These are phyloP conservation scores for Lolium rigidum DNA, from an alignment of 176 grass and related monocot species.

Conservation along the genomic window DNA sequence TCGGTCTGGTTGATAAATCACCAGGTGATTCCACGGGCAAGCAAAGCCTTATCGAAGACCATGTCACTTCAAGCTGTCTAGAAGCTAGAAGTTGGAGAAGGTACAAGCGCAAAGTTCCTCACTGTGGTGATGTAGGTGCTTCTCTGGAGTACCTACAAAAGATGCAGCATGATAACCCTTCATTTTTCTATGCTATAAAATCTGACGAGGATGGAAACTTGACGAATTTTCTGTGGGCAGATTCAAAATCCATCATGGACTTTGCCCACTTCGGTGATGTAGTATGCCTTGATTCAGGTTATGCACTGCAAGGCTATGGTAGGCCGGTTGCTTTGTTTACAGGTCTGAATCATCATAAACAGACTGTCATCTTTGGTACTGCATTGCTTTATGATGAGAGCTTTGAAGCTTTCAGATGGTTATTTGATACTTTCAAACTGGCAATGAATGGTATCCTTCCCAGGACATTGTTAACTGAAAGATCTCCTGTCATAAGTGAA, in stretches of 20 bases:
- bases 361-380: slow-evolving; percentile 89
- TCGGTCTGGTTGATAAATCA: slow-evolving; percentile 51
- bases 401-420: slow-evolving; percentile 71
- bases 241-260: slow-evolving; percentile 82
- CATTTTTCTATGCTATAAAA: slow-evolving; percentile 78
- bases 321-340: slow-evolving; percentile 84
- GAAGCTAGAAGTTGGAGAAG: slow-evolving; percentile 58
- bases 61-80: slow-evolving; percentile 30
- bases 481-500: slow-evolving; percentile 61
- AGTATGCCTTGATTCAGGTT: slow-evolving; percentile 87
- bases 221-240: slow-evolving; percentile 76
- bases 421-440: slow-evolving; percentile 89
- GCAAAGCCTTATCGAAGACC: slow-evolving; percentile 42
- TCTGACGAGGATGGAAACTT: slow-evolving; percentile 78
- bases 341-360: slow-evolving; percentile 91
- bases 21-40: slow-evolving; percentile 43
- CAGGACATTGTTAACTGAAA: slow-evolving; percentile 81
- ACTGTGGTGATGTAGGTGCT: slow-evolving; percentile 71
- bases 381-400: slow-evolving; percentile 86
- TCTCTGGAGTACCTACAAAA: slow-evolving; percentile 84
- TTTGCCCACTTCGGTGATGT: slow-evolving; percentile 85
- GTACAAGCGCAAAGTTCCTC: slow-evolving; percentile 49
- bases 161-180: slow-evolving; percentile 81
- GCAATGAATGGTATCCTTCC: slow-evolving; percentile 77
- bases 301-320: slow-evolving; percentile 66